These are phyloP conservation scores for Picochlorum sp. DNA, from an alignment of 139 green algal species.

Conservation along the genomic window DNA sequence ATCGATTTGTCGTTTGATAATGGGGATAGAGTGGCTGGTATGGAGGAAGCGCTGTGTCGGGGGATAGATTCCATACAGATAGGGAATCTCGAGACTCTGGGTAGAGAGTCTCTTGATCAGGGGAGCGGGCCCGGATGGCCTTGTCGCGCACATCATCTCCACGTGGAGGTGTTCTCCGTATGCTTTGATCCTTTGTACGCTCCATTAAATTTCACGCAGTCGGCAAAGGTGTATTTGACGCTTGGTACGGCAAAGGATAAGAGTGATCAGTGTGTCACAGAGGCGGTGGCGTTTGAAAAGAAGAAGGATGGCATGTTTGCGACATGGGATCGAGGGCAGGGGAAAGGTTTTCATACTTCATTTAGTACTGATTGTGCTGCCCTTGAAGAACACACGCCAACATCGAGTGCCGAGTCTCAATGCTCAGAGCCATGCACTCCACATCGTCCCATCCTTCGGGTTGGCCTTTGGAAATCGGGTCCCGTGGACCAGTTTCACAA, in stretches of 20 bases:
- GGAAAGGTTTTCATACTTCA: not conserved
- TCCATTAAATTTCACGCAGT: not conserved
- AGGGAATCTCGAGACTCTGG: no score
- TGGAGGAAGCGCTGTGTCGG: no score
- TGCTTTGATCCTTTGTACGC: not conserved
- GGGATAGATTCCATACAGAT: no score
- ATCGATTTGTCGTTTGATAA: no score
- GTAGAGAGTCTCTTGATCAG: no score
- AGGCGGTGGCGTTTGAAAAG: not conserved
- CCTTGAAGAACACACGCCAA: no score
- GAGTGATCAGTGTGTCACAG: not conserved
- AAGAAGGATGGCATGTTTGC: not conserved
- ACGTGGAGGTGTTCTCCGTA: not conserved
- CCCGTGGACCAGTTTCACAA: not conserved
- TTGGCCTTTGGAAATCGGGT: slow-evolving; percentile 1
- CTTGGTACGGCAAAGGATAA: not conserved
- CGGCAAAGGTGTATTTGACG: not conserved
- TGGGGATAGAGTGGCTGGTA: no score
- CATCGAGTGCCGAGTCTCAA: no score
- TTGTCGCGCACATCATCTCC: no score
- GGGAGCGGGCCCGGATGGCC: no score
- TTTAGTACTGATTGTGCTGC: not conserved
- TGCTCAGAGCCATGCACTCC: not conserved
- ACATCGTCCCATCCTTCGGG: not conserved
- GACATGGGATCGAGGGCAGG: not conserved